These are phyloP conservation scores for Pythium diclinum DNA, from an alignment of 352 stramenopile genomes.

Conservation along the genomic window DNA sequence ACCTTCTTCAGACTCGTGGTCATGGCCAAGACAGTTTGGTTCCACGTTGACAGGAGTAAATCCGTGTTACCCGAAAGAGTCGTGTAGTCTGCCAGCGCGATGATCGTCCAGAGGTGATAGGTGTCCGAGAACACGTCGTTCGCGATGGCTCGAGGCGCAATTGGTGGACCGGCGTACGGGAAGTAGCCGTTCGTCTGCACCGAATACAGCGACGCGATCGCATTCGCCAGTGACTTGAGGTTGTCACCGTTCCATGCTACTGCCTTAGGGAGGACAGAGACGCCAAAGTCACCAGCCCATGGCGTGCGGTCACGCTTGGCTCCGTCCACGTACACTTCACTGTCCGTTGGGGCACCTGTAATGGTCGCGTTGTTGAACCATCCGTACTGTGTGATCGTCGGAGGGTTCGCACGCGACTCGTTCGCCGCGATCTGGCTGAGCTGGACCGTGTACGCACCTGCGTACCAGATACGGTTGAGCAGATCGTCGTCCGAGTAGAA, in stretches of 20 bases:
- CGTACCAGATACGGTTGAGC: constrained; percentile 43
- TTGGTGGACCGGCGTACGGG: constrained; percentile 31
- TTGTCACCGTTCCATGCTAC: constrained; percentile 36
- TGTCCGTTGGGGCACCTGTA: constrained; percentile 23
- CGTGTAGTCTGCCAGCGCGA: constrained; percentile 35
- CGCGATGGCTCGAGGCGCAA: constrained; percentile 25
- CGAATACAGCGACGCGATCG: constrained; percentile 30
- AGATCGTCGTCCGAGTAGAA: constrained; percentile 42
- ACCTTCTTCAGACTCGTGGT: constrained; percentile 33
- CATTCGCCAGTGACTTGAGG: constrained; percentile 28
- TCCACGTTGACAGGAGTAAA: constrained; percentile 25
- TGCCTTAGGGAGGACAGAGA: constrained; percentile 29
- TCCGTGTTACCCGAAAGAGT: constrained; percentile 25
- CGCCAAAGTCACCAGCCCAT: constrained; percentile 36
- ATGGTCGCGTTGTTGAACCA: constrained; percentile 39
- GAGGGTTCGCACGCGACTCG: constrained; percentile 31
- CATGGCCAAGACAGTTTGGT: constrained; percentile 30
- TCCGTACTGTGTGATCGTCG: constrained; percentile 33
- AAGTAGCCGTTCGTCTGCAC: constrained; percentile 37
- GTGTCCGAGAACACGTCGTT: constrained; percentile 34
- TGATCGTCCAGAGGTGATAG: constrained; percentile 44
- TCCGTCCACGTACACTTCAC: constrained; percentile 37
- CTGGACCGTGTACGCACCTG: constrained; percentile 38
- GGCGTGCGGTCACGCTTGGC: constrained; percentile 39
- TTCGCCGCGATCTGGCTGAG: constrained; percentile 35